Percentiles rank a stretch among this genome's conserved stretches.
Evolutionary conservation across 2,329 filamentous ascomycete genomes (phyloP).

Genomic region (Penicillium sp.): DNA sequence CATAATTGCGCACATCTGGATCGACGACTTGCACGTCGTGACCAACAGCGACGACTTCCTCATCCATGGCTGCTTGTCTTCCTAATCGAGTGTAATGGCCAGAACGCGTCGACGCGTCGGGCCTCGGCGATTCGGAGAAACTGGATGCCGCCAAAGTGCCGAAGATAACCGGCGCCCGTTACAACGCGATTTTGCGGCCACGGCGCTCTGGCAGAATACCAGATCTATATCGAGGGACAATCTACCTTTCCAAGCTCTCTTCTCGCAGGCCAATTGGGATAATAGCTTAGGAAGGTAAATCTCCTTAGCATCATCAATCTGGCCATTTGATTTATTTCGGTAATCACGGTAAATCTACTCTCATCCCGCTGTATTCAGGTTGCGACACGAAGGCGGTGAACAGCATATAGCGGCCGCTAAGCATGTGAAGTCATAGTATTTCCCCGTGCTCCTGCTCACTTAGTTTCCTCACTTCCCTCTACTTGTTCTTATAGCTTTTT

Average conservation of each 20-base stretch:
- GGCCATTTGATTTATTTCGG: neutral
- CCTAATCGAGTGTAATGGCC: slow-evolving; percentile 17
- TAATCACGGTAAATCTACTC: neutral
- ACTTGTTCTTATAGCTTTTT: neutral
- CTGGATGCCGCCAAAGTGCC: slow-evolving; percentile 17
- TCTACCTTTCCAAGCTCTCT: neutral
- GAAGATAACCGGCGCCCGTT: slow-evolving; percentile 24
- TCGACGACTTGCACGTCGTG: slow-evolving; percentile 68
- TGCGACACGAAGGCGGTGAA: neutral
- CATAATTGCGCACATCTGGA: slow-evolving; percentile 87
- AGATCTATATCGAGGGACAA: neutral
- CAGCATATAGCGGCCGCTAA: slow-evolving; percentile 1
- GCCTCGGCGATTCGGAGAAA: slow-evolving; percentile 26
- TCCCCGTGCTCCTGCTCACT: neutral
- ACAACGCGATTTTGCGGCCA: neutral
- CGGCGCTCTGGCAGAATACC: slow-evolving; percentile 4
- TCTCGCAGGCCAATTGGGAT: neutral
- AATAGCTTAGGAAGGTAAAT: no score
- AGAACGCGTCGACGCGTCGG: slow-evolving; percentile 26
- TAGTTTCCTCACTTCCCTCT: neutral
- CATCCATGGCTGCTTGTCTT: slow-evolving; percentile 39
- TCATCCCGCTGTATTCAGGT: no score
- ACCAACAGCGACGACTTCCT: slow-evolving; percentile 40
- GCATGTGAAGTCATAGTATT: slow-evolving; percentile 21
- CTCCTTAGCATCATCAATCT: no score